Evolutionary conservation across 2,329 filamentous ascomycete species (phyloP).

Genomic region (Mollisiaceae sp.): DNA sequence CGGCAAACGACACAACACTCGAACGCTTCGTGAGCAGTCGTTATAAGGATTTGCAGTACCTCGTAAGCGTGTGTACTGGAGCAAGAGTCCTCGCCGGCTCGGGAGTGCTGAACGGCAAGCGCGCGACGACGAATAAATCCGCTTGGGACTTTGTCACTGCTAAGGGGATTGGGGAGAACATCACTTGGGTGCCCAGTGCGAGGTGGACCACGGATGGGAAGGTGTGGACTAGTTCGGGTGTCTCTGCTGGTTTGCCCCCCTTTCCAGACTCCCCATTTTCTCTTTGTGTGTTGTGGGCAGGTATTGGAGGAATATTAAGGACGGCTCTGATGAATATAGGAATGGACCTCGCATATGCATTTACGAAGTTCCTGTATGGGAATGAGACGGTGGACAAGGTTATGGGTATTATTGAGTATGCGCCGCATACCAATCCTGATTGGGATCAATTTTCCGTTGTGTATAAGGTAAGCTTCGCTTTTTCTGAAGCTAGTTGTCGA

Average conservation of each 20-base stretch:
- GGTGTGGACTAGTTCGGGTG: constrained; percentile 63
- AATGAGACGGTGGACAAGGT: constrained; percentile 43
- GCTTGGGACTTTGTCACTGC: constrained; percentile 56
- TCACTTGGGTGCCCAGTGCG: constrained; percentile 65
- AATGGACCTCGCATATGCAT: constrained; percentile 65
- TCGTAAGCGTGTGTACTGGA: constrained; percentile 72
- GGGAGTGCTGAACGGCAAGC: constrained; percentile 62
- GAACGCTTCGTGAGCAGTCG: constrained; percentile 52
- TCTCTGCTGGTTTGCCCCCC: too few relatives aligned
- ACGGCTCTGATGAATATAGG: too few relatives aligned
- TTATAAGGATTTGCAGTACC: constrained; percentile 52
- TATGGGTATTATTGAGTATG: constrained; percentile 60
- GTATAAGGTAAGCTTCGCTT: too few relatives aligned
- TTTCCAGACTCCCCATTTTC: too few relatives aligned
- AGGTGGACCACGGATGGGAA: constrained; percentile 70
- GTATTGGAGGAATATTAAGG: too few relatives aligned
- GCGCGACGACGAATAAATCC: constrained; percentile 71
- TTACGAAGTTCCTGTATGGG: constrained; percentile 59
- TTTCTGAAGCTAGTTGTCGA: too few relatives aligned
- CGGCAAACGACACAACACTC: constrained; percentile 41
- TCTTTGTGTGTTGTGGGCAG: too few relatives aligned
- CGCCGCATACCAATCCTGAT: constrained; percentile 54
- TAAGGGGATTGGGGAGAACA: constrained; percentile 53
- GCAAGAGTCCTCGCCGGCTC: constrained; percentile 61
- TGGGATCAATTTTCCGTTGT: constrained; percentile 59